Evolutionary conservation across 805 yeast genomes (phyloP).

Genomic region (Pichia cephalocereana): DNA sequence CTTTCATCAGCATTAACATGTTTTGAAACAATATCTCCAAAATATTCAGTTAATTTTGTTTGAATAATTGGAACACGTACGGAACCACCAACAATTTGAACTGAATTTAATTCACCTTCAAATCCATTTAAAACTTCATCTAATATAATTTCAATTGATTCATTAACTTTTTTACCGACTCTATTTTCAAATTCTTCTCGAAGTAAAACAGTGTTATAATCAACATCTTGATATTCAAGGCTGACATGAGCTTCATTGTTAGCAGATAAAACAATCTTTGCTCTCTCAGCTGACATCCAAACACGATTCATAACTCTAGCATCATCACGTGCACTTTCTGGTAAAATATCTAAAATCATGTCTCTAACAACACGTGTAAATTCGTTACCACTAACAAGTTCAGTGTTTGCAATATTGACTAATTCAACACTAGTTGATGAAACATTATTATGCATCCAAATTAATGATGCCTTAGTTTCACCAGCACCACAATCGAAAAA

Average conservation of each 20-base stretch:
- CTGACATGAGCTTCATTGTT: slow-evolving; percentile 71
- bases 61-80: slow-evolving; percentile 86
- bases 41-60: slow-evolving; percentile 40
- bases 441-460: slow-evolving; percentile 41
- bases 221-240: slow-evolving; percentile 69
- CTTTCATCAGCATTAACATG: slow-evolving; percentile 95
- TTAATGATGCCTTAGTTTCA: slow-evolving; percentile 78
- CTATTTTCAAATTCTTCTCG: slow-evolving; percentile 74
- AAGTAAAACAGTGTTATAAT: slow-evolving; percentile 56
- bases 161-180: slow-evolving; percentile 31
- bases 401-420: slow-evolving; percentile 63
- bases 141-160: slow-evolving; percentile 47
- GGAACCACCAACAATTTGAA: slow-evolving; percentile 84
- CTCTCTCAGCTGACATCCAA: slow-evolving; percentile 80
- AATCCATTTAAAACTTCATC: slow-evolving; percentile 34
- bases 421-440: slow-evolving; percentile 41
- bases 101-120: slow-evolving; percentile 32
- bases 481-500: slow-evolving; percentile 93
- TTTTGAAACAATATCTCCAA: slow-evolving; percentile 55
- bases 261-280: slow-evolving; percentile 80
- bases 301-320: slow-evolving; percentile 57
- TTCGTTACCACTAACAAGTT: slow-evolving; percentile 64
- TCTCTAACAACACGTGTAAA: slow-evolving; percentile 61
- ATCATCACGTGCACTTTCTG: slow-evolving; percentile 29
- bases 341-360: slow-evolving; percentile 35